Evolutionary conservation across 129 eudicot species (phyloP).

Genomic region (Mikania micrantha): DNA sequence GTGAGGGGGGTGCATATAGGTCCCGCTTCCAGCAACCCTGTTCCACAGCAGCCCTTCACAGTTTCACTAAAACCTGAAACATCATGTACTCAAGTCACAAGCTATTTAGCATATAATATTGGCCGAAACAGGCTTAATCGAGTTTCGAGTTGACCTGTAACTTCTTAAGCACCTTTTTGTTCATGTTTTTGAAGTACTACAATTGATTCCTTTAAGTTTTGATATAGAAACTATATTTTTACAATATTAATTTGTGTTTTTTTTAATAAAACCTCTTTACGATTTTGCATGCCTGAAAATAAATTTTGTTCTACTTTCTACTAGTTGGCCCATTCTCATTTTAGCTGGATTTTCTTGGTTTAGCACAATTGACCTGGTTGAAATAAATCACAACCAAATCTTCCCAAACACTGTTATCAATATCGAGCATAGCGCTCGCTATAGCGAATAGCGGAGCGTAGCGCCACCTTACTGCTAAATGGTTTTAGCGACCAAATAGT

Average conservation of each 20-base stretch:
- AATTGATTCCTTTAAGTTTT: not conserved
- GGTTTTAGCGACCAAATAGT: too few species aligned
- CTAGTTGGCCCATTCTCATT: not conserved
- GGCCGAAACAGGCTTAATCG: not conserved
- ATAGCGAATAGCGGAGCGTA: too few species aligned
- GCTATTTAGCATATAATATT: not conserved
- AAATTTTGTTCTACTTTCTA: not conserved
- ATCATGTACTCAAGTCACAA: not conserved
- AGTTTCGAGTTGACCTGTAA: not conserved
- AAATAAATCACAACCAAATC: not conserved
- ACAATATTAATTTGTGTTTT: not conserved
- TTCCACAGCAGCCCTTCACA: constrained; percentile 55
- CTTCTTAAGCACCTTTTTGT: not conserved
- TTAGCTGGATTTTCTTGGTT: not conserved
- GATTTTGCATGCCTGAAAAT: not conserved
- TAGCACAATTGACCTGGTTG: not conserved
- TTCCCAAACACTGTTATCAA: too few species aligned
- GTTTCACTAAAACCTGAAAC: constrained; percentile 45
- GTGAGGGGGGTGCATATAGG: constrained; percentile 40
- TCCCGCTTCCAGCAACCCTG: constrained; percentile 46
- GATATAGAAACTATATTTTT: not conserved
- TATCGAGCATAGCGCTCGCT: too few species aligned
- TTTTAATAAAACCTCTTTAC: not conserved
- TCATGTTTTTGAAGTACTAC: not conserved
- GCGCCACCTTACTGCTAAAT: too few species aligned